Evolutionary conservation across 352 stramenopile species (phyloP).

Genomic region (Pythium brassicae): DNA sequence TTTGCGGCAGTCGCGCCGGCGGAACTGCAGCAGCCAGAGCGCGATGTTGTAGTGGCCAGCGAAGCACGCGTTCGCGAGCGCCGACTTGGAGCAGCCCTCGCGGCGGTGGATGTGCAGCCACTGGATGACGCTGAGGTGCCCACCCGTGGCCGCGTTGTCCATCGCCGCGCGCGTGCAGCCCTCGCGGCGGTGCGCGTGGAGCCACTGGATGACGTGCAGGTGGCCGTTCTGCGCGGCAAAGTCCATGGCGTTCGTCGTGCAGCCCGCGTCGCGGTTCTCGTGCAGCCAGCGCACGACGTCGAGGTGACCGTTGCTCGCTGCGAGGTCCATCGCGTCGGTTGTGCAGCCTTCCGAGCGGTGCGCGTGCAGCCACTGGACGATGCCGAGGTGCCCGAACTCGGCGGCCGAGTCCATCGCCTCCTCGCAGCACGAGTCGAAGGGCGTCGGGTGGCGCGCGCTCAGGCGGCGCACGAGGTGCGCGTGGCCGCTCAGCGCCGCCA

Average conservation of each 20-base stretch:
- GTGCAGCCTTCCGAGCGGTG: constrained; percentile 28
- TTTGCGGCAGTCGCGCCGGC: constrained; percentile 8
- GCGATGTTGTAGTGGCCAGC: constrained; percentile 46
- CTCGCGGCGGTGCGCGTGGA: constrained; percentile 26
- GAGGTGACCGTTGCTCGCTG: constrained; percentile 23
- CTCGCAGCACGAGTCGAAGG: constrained; percentile 20
- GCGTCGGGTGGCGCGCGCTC: constrained; percentile 23
- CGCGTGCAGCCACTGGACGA: constrained; percentile 31
- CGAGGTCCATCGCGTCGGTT: constrained; percentile 31
- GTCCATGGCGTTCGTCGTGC: constrained; percentile 25
- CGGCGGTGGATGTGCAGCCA: constrained; percentile 45
- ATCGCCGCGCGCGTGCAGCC: constrained; percentile 40
- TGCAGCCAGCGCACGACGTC: constrained; percentile 31
- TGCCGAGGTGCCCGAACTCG: constrained; percentile 18
- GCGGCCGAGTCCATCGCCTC: constrained; percentile 31
- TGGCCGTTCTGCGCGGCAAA: constrained; percentile 25
- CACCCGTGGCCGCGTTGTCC: constrained; percentile 30
- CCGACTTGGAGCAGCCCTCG: constrained; percentile 70
- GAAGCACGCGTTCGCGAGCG: constrained; percentile 57
- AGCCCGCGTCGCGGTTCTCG: constrained; percentile 22
- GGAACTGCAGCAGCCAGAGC: constrained; percentile 38
- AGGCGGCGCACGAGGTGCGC: constrained; percentile 55
- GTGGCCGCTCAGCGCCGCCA: constrained; percentile 45
- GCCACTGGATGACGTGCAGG: constrained; percentile 25
- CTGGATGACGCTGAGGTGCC: constrained; percentile 32